A percentile compares a stretch with the other conserved stretches of the same genome.
phyloP scores from a whole-genome alignment of 768 basidiomycete genomes.

The Chalciporus sphaerocephalus region DNA sequence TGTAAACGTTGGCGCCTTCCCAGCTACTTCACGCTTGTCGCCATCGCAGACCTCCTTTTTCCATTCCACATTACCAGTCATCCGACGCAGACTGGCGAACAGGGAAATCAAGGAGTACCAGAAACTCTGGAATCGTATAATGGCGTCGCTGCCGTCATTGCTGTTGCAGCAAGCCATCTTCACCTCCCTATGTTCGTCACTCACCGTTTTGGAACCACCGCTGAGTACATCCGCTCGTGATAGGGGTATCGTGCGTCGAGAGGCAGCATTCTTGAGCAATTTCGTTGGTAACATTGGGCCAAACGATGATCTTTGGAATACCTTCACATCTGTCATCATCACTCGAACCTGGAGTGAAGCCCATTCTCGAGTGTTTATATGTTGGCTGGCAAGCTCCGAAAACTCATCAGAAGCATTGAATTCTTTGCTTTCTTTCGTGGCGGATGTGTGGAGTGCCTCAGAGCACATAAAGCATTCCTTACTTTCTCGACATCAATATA shows the following conservation, averaged over 20 bases:
- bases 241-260: conserved; percentile 47
- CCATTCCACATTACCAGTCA: conserved; percentile 41
- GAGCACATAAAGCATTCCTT: conserved; percentile 80
- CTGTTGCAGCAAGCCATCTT: conserved; percentile 55
- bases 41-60: conserved; percentile 76
- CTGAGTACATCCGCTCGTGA: conserved; percentile 31
- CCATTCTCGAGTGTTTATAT: conserved; percentile 59
- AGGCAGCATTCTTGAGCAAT: conserved; percentile 47
- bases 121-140: conserved; percentile 44
- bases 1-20: conserved; percentile 64
- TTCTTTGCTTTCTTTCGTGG: conserved; percentile 42
- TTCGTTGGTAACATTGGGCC: conserved; percentile 51
- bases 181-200: conserved; percentile 52
- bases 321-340: conserved; percentile 42
- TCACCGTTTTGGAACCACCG: conserved; percentile 31
- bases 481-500: conserved; percentile 71
- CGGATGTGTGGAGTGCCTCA: conserved; percentile 69
- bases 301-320: conserved; percentile 50
- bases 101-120: conserved; percentile 37
- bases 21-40: conserved; percentile 42
- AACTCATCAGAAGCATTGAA: conserved; percentile 42
- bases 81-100: conserved; percentile 39
- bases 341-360: conserved; percentile 57
- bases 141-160: conserved; percentile 47
- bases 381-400: conserved; percentile 57